Base-by-base conservation (phyloP, 164 flowering plant species). In the Magnolia sinica region DNA sequence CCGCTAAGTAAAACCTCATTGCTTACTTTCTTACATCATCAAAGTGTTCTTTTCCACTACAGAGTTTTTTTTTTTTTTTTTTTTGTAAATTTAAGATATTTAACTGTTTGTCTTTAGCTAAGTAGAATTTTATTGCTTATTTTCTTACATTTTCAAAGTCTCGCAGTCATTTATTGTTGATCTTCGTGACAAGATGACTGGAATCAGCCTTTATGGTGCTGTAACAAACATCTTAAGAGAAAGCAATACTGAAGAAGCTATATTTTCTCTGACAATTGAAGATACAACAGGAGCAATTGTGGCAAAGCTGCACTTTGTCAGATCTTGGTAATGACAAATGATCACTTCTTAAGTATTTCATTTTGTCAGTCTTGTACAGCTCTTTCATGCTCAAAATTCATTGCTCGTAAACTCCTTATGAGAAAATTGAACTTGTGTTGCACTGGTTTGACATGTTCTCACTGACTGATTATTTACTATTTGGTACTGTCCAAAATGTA, bases 181-280 rank as follows among this genome's bases (percentile, higher is more conserved):
- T 85, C 91, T 96, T 73, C 89, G 81, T 65, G 95, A 91, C 87
- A 94, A 92, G 89, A 96, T 94, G 97, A 91, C 89, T 77, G 78
- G 91, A 76, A 72, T 94, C 80, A 89, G 95, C 88, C 88, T 96
- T 71, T 94, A 91, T 85, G 99, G 97, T 74, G 86, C 79, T 70
- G 89, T 96, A 70, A 85, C 76, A 69, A 87, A 88, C 80, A 86
- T 96, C 10, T 72, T 71, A 14, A 80, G 81, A 71, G 92, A 89
- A 58, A 82, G 55, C 77, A 82, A 78, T 78, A 71, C 83, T 20
- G 16, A 77, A 64, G 85, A 82, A 71, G 70, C 80, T 75, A 67
- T 84, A 73, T 91, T 88, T 81, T 83, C 83, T 50, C 70, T 96
- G 82, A 88, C 74, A 82, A 84, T 96, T 76, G 84, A 89, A 80